phyloP scores from a whole-genome alignment of 2,329 filamentous ascomycete genomes.

The Ophiostoma piceae region DNA sequence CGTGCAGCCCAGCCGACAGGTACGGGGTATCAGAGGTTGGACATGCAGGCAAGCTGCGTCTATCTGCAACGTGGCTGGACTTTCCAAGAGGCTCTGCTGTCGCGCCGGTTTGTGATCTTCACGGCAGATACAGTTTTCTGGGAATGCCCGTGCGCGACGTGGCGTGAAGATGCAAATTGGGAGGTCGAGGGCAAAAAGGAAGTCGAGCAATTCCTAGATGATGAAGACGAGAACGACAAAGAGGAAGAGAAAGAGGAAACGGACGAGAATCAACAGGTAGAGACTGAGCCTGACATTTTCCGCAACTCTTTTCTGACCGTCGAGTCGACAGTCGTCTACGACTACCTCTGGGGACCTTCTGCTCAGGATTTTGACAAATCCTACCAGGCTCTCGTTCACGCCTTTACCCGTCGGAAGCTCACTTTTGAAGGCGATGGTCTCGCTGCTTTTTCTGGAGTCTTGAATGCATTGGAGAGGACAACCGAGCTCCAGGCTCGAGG shows the following conservation, averaged over 20 bases:
- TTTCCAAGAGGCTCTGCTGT: constrained; percentile 20
- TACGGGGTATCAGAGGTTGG: not conserved
- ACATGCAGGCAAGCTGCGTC: not conserved
- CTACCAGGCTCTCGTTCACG: constrained; percentile 10
- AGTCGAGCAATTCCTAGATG: not conserved
- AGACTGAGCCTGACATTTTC: not conserved
- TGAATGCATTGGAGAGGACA: not conserved
- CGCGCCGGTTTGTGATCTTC: constrained; percentile 17
- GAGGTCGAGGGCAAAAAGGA: not conserved
- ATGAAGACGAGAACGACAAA: not conserved
- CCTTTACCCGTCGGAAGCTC: not conserved
- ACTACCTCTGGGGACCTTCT: not conserved
- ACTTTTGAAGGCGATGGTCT: constrained; percentile 7
- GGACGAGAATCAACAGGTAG: not conserved
- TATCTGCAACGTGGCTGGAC: constrained; percentile 20
- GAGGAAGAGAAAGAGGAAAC: not conserved
- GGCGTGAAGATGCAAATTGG: constrained; percentile 19
- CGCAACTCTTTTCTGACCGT: constrained; percentile 2
- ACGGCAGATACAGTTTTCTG: constrained; percentile 12
- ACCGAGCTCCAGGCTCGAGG: not conserved
- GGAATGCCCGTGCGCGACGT: constrained; percentile 14
- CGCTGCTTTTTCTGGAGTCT: not conserved
- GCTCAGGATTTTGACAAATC: constrained; percentile 1
- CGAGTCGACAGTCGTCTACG: not conserved
- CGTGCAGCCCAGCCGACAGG: not conserved